Percentiles rank a stretch among this genome's conserved stretches.
phyloP scores from a whole-genome alignment of 352 stramenopile genomes.

The Phytopythium oedochilum region DNA sequence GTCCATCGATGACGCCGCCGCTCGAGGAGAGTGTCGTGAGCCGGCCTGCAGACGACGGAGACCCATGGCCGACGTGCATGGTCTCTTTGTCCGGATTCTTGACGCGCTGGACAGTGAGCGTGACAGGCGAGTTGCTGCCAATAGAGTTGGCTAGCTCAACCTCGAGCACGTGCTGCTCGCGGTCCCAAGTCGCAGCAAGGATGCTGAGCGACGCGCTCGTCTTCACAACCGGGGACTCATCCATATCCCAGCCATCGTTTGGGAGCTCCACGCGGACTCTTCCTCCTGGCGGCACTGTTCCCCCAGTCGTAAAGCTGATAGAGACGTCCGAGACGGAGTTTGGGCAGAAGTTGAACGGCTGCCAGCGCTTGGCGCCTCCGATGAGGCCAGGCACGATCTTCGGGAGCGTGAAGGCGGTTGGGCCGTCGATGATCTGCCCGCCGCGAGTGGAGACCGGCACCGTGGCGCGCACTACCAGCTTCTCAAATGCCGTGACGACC shows the following conservation, averaged over 20 bases:
- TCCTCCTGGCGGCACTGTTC: constrained; percentile 27
- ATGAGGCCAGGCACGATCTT: constrained; percentile 51
- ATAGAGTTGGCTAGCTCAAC: constrained; percentile 28
- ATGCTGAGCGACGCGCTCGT: constrained; percentile 27
- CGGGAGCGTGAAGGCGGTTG: constrained; percentile 32
- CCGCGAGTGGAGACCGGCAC: constrained; percentile 49
- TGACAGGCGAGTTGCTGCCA: constrained; percentile 25
- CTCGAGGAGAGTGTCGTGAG: constrained; percentile 47
- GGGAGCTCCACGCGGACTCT: constrained; percentile 53
- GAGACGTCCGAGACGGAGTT: constrained; percentile 41
- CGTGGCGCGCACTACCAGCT: constrained; percentile 43
- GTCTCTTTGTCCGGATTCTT: constrained; percentile 52
- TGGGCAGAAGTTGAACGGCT: constrained; percentile 56
- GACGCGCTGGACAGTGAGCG: constrained; percentile 38
- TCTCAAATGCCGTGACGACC: constrained; percentile 59
- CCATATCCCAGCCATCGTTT: constrained; percentile 57
- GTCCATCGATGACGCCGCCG: constrained; percentile 59
- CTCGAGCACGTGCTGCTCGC: constrained; percentile 50
- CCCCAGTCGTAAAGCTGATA: constrained; percentile 40
- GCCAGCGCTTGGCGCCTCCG: constrained; percentile 34
- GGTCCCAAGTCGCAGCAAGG: constrained; percentile 32
- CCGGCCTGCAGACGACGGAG: constrained; percentile 11
- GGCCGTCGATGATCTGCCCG: constrained; percentile 62
- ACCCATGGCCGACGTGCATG: constrained; percentile 7
- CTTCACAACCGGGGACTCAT: constrained; percentile 28